phyloP scores from a whole-genome alignment of 108 stramenopile genomes.

The Cyclostephanos tholiformis region DNA sequence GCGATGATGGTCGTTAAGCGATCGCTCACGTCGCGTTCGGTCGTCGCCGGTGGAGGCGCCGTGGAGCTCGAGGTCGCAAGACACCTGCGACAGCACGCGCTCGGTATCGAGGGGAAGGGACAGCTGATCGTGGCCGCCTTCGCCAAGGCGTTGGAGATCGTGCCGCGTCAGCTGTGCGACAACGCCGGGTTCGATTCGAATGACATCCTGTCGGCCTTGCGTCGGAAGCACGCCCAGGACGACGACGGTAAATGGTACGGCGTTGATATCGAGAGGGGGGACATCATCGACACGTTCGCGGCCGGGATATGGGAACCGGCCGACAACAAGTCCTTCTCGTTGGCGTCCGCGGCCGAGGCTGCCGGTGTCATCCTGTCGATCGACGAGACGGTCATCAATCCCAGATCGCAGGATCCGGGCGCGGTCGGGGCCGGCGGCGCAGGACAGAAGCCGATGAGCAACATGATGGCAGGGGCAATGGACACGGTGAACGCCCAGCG shows the following conservation, averaged over 20 bases:
- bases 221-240: slow-evolving; percentile 89
- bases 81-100: slow-evolving; percentile 75
- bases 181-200: slow-evolving; percentile 98
- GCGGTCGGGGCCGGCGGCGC: slow-evolving; percentile 65
- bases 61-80: slow-evolving; percentile 96
- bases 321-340: slow-evolving; percentile 94
- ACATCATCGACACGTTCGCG: slow-evolving; percentile 95
- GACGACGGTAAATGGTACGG: slow-evolving; percentile 93
- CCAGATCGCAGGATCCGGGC: slow-evolving; percentile 89
- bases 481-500: slow-evolving; percentile 74
- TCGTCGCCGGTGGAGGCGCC: slow-evolving; percentile 98
- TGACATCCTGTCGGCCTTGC: slow-evolving; percentile 93
- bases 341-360: slow-evolving; percentile 95
- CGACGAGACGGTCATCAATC: slow-evolving; percentile 99
- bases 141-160: slow-evolving; percentile 96
- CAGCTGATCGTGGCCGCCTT: slow-evolving; percentile 92
- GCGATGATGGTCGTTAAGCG: slow-evolving; percentile 97
- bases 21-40: slow-evolving; percentile 73
- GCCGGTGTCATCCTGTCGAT: slow-evolving; percentile 97
- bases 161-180: slow-evolving; percentile 96
- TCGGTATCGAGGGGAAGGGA: slow-evolving; percentile 96
- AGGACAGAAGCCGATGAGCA: slow-evolving; percentile 63
- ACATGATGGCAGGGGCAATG: slow-evolving; percentile 89
- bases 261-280: slow-evolving; percentile 94
- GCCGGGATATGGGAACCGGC: slow-evolving; percentile 98